Conservation (phyloP, 352 stramenopile genomes). For the Phytophthora pistaciae region DNA sequence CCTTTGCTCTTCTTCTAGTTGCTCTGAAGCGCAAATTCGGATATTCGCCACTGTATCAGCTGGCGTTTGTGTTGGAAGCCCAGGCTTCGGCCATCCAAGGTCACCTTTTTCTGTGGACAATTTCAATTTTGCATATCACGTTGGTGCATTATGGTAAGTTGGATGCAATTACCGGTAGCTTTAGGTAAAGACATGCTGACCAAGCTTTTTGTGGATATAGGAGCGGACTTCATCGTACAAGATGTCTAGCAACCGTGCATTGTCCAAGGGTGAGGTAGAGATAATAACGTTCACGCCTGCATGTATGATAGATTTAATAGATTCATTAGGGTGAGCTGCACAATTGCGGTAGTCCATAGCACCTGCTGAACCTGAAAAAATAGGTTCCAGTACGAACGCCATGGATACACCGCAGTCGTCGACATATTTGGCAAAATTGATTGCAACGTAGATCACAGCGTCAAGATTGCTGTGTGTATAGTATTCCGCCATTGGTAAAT, state of each 20-base stretch:
- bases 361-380: too few relatives aligned
- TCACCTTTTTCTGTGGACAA: conserved; percentile 35
- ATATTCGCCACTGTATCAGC: conserved; percentile 28
- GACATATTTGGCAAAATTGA: too few relatives aligned
- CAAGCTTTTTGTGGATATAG: not conserved
- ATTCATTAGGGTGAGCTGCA: too few relatives aligned
- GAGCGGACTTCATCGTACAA: not conserved
- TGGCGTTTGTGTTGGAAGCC: conserved; percentile 48
- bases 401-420: too few relatives aligned
- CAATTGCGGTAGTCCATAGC: too few relatives aligned
- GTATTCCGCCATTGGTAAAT: too few relatives aligned
- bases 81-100: conserved; percentile 27
- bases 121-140: conserved; percentile 31
- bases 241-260: not conserved
- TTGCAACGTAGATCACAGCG: too few relatives aligned
- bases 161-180: not conserved
- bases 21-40: conserved; percentile 25
- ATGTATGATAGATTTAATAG: too few relatives aligned
- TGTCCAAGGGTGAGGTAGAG: too few relatives aligned
- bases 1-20: conserved; percentile 10
- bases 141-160: conserved; percentile 35
- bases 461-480: too few relatives aligned
- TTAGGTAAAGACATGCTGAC: not conserved
- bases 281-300: too few relatives aligned
- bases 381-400: too few relatives aligned